Conservation (phyloP, 805 yeast genomes). For the Kazachstania africana region DNA sequence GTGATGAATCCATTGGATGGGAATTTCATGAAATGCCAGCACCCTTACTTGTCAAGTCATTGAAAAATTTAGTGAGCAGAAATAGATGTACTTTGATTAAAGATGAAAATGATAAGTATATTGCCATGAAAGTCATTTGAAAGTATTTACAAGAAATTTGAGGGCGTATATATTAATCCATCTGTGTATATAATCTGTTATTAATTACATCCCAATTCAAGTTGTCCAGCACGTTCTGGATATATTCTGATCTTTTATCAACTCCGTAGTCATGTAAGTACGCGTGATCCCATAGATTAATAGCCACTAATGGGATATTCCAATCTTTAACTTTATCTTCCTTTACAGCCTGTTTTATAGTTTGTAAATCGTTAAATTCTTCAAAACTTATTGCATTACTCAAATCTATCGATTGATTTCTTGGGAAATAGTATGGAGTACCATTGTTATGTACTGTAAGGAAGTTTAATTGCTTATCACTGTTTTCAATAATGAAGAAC, state of each 20-base stretch:
- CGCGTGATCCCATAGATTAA: slow-evolving; percentile 86
- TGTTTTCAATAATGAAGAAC: slow-evolving; percentile 58
- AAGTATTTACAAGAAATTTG: not conserved
- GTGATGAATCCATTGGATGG: slow-evolving; percentile 44
- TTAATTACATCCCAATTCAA: slow-evolving; percentile 76
- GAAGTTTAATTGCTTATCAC: slow-evolving; percentile 45
- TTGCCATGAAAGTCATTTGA: slow-evolving; percentile 57
- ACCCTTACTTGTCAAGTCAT: slow-evolving; percentile 38
- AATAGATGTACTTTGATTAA: slow-evolving; percentile 66
- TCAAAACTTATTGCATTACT: slow-evolving; percentile 56
- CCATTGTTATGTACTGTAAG: slow-evolving; percentile 60
- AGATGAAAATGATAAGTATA: slow-evolving; percentile 51
- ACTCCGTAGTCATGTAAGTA: slow-evolving; percentile 78
- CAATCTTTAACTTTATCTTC: slow-evolving; percentile 38
- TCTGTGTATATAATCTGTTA: slow-evolving; percentile 26
- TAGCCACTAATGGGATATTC: slow-evolving; percentile 52
- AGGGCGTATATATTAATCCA: not conserved
- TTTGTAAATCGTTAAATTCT: slow-evolving; percentile 36
- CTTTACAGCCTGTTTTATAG: slow-evolving; percentile 30
- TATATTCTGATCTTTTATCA: slow-evolving; percentile 54
- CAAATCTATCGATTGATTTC: slow-evolving; percentile 63
- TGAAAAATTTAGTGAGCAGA: slow-evolving; percentile 48
- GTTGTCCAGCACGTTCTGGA: slow-evolving; percentile 64
- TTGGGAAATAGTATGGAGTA: slow-evolving; percentile 58
- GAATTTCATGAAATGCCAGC: slow-evolving; percentile 56